Base-by-base conservation (phyloP, 2,329 filamentous ascomycete species). In the Beauveria sp. region DNA sequence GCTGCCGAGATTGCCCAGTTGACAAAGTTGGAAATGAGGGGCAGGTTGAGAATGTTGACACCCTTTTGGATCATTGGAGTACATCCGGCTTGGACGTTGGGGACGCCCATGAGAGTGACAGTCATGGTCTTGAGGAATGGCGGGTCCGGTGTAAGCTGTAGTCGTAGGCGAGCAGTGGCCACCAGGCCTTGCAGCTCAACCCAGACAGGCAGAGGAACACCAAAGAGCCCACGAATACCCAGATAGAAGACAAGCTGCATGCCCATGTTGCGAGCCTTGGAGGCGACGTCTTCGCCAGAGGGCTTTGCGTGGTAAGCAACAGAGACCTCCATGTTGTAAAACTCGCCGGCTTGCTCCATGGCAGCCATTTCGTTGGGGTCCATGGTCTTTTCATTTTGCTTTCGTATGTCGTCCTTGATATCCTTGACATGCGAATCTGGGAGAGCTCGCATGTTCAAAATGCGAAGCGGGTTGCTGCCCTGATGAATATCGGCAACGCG, bases 241-340 rank as follows among this genome's bases (percentile, higher is more conserved):
- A 98, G 83, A 66, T 97, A 98, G 73, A 99, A 98, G 9, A 97
- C 85, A 16, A 98, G 76, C 69, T 96, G 89, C 91, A 97, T 96
- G 69, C 96, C 93, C 91, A 97, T 96, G 72, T 97, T 98, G 67
- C 89, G 85, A 6, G 92, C 91, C 74, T 93, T 95, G 51, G 90
- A 88, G 2, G 90, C 88, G 16, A 91, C 82, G 53, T 87, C 84
- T 62, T 80, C 79, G 5, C 84, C 82, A 2, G 84, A 88, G 14
- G 92, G 92, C 71, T 88, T 86, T 10, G 93, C 91, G 70, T 97
- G 92, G 72, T 97, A 97, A 1, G 93, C 93, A 69, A 97, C 88
- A 0, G 91, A 91, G 28, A 90, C 88, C 73, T 97, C 93, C 54
- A 97, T 80, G 69, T 96, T 97, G 79, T 97, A 97, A 71, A 90